Evolutionary conservation across 2,329 filamentous ascomycete species (phyloP), one percentile per base, ranked within the genome.

Genomic region (Fusarium tuaranense): DNA sequence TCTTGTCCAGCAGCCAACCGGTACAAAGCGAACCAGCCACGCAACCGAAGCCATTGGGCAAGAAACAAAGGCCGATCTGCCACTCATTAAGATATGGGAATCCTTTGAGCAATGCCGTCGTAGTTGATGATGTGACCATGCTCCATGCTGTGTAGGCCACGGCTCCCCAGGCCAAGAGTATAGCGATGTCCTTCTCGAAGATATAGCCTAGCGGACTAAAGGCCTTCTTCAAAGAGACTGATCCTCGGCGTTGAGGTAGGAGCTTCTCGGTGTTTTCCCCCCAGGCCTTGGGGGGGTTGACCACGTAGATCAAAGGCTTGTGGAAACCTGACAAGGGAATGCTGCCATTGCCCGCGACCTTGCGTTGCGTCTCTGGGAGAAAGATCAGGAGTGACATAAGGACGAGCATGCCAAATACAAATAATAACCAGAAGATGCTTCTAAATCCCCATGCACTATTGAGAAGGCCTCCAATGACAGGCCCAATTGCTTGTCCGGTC

Each of bases 111-210:
- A 67, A 12, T 16, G 66, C 60, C 18, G 68, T 68, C 3, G 70
- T 70, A 12, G 70, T 72, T 10, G 70, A 72, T 6, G 70, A 68
- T 6, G 70, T 72, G 10, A 87, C 83, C 86, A 88, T 87, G 22
- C 82, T 86, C 85, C 85, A 87, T 13, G 84, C 81, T 0, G 86
- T 81, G 58, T 81, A 81, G 5, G 79, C 65, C 20, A 81, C 68
- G 16, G 80, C 80, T 27, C 85, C 84, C 67, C 84, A 87, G 7
- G 86, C 62, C 3, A 88, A 72, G 12, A 82, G 83, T n/a, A 84
- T 74, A 30, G 85, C 74, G 8, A 87, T 83, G 55, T 87, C 86
- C 64, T 83, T 85, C 38, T 87, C 83, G 3, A 70, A 48, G 8
- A 87, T 77, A 3, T 84, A 30, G 25, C 84, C 81, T 1, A 38